Percentiles rank a stretch among this genome's conserved stretches.
Evolutionary conservation across 768 basidiomycete species (phyloP).

Genomic region (Dacryopinax spathularia): DNA sequence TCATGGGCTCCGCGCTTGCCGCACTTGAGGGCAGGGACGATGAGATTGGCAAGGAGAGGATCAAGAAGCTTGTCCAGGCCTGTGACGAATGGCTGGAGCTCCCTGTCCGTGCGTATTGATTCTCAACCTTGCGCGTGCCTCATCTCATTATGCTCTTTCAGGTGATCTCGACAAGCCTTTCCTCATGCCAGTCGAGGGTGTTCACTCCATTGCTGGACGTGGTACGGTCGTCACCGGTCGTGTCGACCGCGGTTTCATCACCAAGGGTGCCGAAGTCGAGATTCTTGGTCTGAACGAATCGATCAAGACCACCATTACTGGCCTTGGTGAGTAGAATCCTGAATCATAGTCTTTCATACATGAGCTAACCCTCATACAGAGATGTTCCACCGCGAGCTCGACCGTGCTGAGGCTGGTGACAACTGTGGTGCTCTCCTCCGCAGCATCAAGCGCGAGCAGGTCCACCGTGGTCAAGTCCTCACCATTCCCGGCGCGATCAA

Average conservation of each 20-base stretch:
- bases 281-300: slow-evolving; percentile 69
- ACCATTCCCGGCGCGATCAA: slow-evolving; percentile 81
- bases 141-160: slow-evolving; percentile 21
- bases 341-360: not conserved
- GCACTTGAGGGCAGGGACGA: slow-evolving; percentile 78
- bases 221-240: slow-evolving; percentile 95
- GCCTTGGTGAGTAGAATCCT: slow-evolving; percentile 49
- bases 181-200: slow-evolving; percentile 86
- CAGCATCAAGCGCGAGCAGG: slow-evolving; percentile 92
- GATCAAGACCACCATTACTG: slow-evolving; percentile 88
- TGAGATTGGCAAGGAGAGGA: slow-evolving; percentile 65
- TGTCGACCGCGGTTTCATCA: slow-evolving; percentile 82
- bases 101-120: slow-evolving; percentile 56
- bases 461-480: slow-evolving; percentile 86
- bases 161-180: slow-evolving; percentile 97
- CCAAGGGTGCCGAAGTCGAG: slow-evolving; percentile 88
- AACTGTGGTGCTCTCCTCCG: slow-evolving; percentile 97
- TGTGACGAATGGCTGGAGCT: slow-evolving; percentile 93
- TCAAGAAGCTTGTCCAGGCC: slow-evolving; percentile 64
- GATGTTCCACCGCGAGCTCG: slow-evolving; percentile 99
- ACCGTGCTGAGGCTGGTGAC: slow-evolving; percentile 93
- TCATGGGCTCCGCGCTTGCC: slow-evolving; percentile 93
- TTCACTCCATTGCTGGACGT: slow-evolving; percentile 95
- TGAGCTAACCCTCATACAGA: slow-evolving; percentile 34
- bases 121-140: not conserved